Base-by-base conservation (phyloP, 2,329 filamentous ascomycete genomes). In the Hirsutella rhossiliensis region DNA sequence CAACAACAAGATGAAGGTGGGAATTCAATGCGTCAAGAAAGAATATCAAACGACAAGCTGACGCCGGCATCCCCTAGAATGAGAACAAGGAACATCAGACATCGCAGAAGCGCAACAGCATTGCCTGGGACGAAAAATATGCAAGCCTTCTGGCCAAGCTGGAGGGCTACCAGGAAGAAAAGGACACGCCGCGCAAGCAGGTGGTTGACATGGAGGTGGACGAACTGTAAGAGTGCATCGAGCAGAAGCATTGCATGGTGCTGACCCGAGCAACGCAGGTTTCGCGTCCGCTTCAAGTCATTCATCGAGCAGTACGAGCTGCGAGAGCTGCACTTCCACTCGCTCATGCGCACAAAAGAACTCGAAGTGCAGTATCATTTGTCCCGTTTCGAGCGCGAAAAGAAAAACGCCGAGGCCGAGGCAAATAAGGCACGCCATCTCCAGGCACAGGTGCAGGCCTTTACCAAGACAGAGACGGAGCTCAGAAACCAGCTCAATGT, bases 301-400 rank as follows among this genome's bases (percentile, higher is more conserved):
- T 82, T 98, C 56, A 84, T 94, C 56, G 92, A 98, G 51, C 92
- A 97, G 64, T 97, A 95, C 62, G 92, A 98, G 65, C 74, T 95
- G 47, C 85, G 92, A 41, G 92, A 98, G 61, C 71, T 96, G 43
- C 89, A 97, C 59, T 97, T 95, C 62, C 86, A 94, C 60, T 86
- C 87, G 20, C 73, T 94, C 32, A 80, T 98, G 64, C 85, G 90
- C 49, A 89, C 87, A 50, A 97, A 97, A 62, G 92, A 98, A 58
- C 78, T 95, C 28, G 92, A 98, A 61, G 87, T 97, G 44, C 89
- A 95, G 57, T 89, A 86, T 60, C 84, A 96, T 51, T 80, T 89
- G 63, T 86, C 87, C 19, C 84, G 87, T 47, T 86, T 84, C 55
- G 92, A 98, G 61, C 81, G 87, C 53, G 86, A 97, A 61, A 87